Evolutionary conservation across 495 filamentous ascomycete species (phyloP).

Genomic region (Tuber indicum): DNA sequence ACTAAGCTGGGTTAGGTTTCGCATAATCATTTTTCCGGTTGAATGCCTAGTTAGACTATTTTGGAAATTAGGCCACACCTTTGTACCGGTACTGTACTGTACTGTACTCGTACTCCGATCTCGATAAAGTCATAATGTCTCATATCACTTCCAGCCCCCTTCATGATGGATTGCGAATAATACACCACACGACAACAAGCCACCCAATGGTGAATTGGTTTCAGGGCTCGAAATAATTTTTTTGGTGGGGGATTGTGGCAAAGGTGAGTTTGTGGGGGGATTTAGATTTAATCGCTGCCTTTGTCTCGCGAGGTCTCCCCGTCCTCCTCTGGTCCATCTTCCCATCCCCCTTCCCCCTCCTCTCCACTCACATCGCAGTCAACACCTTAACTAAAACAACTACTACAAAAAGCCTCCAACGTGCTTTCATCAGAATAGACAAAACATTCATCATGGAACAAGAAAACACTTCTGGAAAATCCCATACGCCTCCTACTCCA

Average conservation of each 20-base stretch:
- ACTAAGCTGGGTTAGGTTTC: conserved; percentile 2
- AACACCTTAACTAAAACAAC: neutral
- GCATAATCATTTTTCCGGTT: neutral
- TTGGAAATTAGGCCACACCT: neutral
- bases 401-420: neutral
- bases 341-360: neutral
- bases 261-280: neutral
- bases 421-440: neutral
- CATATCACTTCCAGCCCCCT: neutral
- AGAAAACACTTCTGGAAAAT: neutral
- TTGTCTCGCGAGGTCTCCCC: neutral
- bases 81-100: neutral
- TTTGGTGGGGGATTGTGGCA: neutral
- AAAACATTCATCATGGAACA: neutral
- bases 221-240: neutral
- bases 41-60: neutral
- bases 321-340: neutral
- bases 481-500: neutral
- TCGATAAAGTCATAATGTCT: neutral
- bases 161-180: neutral
- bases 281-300: neutral
- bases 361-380: neutral
- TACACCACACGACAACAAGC: neutral
- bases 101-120: neutral
- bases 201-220: neutral